phyloP scores from a whole-genome alignment of 495 filamentous ascomycete genomes.

The Tuber indicum region DNA sequence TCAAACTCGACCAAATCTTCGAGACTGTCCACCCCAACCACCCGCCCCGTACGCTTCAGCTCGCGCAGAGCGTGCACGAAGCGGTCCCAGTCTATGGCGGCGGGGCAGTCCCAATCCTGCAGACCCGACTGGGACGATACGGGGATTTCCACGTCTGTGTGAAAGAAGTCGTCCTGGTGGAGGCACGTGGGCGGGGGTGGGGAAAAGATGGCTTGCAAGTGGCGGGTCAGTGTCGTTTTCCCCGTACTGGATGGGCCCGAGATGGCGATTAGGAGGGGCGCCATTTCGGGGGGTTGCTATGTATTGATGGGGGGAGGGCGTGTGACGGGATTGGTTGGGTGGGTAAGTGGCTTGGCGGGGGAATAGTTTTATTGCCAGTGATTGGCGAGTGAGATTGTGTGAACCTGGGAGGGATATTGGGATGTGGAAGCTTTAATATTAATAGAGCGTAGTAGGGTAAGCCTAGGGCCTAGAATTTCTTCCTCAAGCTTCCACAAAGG shows the following conservation, averaged over 20 bases:
- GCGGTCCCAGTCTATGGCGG: constrained; percentile 60
- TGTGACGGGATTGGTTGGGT: too few species aligned
- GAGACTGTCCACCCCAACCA: constrained; percentile 62
- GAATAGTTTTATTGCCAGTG: not conserved
- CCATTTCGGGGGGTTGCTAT: not conserved
- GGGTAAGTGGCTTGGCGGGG: not conserved
- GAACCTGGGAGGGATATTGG: not conserved
- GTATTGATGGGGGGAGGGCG: too few species aligned
- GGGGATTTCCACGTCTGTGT: constrained; percentile 63
- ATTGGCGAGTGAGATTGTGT: not conserved
- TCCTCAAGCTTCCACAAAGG: not conserved
- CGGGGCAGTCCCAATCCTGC: constrained; percentile 81
- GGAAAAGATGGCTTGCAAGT: constrained; percentile 66
- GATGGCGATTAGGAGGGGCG: constrained; percentile 59
- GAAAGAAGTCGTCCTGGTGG: constrained; percentile 92
- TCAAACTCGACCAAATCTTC: constrained; percentile 68
- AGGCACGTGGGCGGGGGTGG: constrained; percentile 45
- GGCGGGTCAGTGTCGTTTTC: constrained; percentile 70
- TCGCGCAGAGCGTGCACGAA: constrained; percentile 57
- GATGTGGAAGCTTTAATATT: too few species aligned
- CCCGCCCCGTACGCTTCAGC: constrained; percentile 58
- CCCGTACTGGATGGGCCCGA: constrained; percentile 71
- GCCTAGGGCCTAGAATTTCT: not conserved
- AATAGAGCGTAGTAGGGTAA: too few species aligned
- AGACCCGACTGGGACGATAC: constrained; percentile 50